Base-by-base conservation (phyloP, 2,329 filamentous ascomycete species). In the Monilinia laxa region DNA sequence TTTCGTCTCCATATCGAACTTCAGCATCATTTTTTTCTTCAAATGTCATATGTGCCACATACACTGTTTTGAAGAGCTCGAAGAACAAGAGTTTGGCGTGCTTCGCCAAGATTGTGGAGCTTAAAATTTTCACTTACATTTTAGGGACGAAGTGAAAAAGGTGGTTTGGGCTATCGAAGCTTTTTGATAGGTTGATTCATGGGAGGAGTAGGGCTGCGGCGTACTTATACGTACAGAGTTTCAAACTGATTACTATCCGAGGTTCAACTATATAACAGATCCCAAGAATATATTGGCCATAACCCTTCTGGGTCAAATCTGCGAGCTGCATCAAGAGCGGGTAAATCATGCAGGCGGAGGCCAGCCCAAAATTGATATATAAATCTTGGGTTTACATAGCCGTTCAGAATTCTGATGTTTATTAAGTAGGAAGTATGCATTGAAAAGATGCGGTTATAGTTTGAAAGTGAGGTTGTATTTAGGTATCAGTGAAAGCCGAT, bases 321-420 rank as follows among this genome's bases (percentile, higher is more conserved):
- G 10, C 93, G 78, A 0, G 90, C 90, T 2, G 89, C 89, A 75
- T 87, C 83, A 35, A 93, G 80, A 1, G 89, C 90, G 11, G 90
- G 90, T 0, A 89, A 92, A 76, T 93, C 90, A 77, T 93, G 90
- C 2, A 93, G 83, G 25, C 90, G 87, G 14, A 93, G 81, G 75
- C 93, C 90, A 7, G 90, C 93, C 65, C 90, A 85, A 73, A 92
- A 92, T 90, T 90, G 92, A 76, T 91, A 92, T 45, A 92, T 83
- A 2, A 92, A 89, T 62, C 84, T 79, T 52, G 84, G 79, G 72
- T 79, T 79, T 38, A 49, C 53, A 47, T 25, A 20, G 42, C 23
- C 14, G 20, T 45, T 9, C 42, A 23, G 25, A 31, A 28, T 14
- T 25, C n/a, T 45, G 49, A 6, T 25, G 3, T 16, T 52, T 25